phyloP scores from a whole-genome alignment of 305 asterid species.

The Rubia peregrina region DNA sequence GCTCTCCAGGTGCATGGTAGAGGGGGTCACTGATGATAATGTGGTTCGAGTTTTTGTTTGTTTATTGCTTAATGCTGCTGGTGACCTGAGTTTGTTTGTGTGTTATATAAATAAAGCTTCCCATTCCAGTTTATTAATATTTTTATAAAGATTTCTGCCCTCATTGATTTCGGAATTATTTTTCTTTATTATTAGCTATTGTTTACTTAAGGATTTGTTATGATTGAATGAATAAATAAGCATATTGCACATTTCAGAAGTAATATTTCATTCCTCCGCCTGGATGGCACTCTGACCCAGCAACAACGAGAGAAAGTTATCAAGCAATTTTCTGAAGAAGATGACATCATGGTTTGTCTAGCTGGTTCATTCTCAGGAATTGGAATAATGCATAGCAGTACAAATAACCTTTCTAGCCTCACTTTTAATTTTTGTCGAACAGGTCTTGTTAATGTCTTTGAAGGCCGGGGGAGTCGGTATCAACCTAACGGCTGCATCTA shows the following conservation, averaged over 20 bases:
- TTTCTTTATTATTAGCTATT: neutral
- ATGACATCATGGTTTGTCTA: constrained; percentile 50
- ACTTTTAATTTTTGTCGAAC: constrained; percentile 12
- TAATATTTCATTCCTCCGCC: constrained; percentile 67
- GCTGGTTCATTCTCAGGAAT: constrained; percentile 3
- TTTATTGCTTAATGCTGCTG: neutral
- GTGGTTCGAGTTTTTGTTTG: neutral
- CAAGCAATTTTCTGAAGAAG: constrained; percentile 82
- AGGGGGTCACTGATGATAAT: neutral
- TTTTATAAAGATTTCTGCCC: neutral
- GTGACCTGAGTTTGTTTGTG: neutral
- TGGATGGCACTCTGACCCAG: constrained; percentile 93
- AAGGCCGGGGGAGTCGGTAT: constrained; percentile 99
- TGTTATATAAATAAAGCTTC: neutral
- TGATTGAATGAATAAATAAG: neutral
- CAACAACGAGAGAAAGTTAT: constrained; percentile 92
- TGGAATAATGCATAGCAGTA: constrained; percentile 6
- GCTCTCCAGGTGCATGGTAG: neutral
- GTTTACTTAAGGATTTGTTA: neutral
- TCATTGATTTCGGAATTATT: neutral
- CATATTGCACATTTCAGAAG: constrained; percentile 35
- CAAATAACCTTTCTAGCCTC: neutral
- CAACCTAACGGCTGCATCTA: constrained; percentile 91
- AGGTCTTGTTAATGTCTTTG: constrained; percentile 93
- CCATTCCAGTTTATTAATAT: neutral